Evolutionary conservation across 805 yeast genomes (phyloP).

Genomic region (Wickerhamiella azyma): DNA sequence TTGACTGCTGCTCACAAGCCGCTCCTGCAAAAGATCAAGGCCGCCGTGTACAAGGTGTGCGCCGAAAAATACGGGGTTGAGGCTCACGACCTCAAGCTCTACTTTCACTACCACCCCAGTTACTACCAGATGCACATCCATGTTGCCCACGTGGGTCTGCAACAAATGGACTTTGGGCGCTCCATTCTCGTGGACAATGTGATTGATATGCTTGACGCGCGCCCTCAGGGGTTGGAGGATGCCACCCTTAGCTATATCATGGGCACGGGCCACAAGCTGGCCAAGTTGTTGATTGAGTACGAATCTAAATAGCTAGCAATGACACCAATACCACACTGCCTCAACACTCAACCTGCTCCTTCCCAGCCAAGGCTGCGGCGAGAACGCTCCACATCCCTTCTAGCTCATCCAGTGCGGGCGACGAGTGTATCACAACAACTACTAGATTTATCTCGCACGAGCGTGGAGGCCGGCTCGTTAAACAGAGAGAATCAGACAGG

Average conservation of each 20-base stretch:
- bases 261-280: constrained; percentile 62
- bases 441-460: no score
- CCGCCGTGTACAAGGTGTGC: constrained; percentile 36
- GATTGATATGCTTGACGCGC: constrained; percentile 49
- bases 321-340: no score
- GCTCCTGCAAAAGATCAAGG: constrained; percentile 39
- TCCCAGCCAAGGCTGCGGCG: no score
- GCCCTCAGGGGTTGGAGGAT: constrained; percentile 39
- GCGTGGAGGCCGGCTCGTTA: no score
- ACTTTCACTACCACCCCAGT: constrained; percentile 86
- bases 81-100: constrained; percentile 52
- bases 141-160: constrained; percentile 59
- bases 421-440: no score
- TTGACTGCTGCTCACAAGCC: constrained; percentile 44
- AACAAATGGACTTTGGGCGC: constrained; percentile 63
- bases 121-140: constrained; percentile 94
- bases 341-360: no score
- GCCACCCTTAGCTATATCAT: constrained; percentile 51
- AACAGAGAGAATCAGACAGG: no score
- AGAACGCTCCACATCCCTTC: no score
- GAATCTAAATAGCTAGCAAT: not conserved
- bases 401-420: no score
- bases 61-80: constrained; percentile 35
- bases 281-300: constrained; percentile 1
- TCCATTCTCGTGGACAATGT: constrained; percentile 73